Evolutionary conservation across 2,329 filamentous ascomycete species (phyloP), one percentile per base, ranked within the genome.

Genomic region (Cytospora piceicola): DNA sequence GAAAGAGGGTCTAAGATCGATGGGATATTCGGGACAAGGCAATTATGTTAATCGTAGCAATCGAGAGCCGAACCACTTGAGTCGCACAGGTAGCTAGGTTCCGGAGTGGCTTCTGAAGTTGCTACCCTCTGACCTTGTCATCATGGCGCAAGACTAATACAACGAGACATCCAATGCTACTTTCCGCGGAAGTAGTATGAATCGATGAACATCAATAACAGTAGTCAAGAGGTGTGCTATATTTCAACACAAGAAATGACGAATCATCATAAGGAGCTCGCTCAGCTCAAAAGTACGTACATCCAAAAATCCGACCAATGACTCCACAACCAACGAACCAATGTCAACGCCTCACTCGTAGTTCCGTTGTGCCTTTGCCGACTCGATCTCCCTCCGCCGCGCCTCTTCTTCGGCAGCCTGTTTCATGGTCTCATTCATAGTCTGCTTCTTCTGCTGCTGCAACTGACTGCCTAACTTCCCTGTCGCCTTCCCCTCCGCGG

Each of bases 371-470:
- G 57, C 29, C 22, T 56, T n/a, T 20, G 80, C 85, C 53, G 83
- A 82, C 75, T 96, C 92, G 11, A 89, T 87, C 69, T 93, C 88
- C 62, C 92, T 83, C 17, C 82, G 82, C 56, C 85, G 81, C 64
- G 87, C 79, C 73, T 93, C 91, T 64, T 88, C 83, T 60, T 83
- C 80, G 74, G 91, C 93, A 4, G 82, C 85, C 69, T 90, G 84
- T 69, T 88, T 87, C 58, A 96, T 79, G 1, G 88, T 88, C 67
- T 90, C 87, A 34, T 79, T 82, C 61, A 88, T 84, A 11, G 90
- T 93, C 79, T 92, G 87, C 71, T 86, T 88, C 79, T 90, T 91
- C 78, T 96, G 91, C 42, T 88, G 88, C 63, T 89, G 85, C 17
- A 97, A 81, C 74, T 93, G 88, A 36, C 82, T 79, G 39, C 85